Evolutionary conservation across 345 rosid genomes (phyloP).

Genomic region (Gossypium ekmanianum): DNA sequence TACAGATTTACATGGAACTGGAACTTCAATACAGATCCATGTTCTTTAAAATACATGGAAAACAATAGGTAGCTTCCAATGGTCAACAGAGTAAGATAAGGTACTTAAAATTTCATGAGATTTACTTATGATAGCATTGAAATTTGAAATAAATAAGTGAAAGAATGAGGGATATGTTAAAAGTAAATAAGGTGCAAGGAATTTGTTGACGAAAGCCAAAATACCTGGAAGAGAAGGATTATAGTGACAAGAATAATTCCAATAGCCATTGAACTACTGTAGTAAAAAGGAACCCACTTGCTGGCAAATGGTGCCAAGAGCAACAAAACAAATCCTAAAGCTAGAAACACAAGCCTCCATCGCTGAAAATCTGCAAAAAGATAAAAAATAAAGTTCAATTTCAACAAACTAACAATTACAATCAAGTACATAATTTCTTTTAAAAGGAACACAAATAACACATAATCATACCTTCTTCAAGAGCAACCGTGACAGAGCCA

Average conservation of each 20-base stretch:
- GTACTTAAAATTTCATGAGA: not conserved
- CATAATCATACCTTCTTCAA: constrained; percentile 52
- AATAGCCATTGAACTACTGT: constrained; percentile 85
- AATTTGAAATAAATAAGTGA: not conserved
- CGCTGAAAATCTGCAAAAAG: constrained; percentile 54
- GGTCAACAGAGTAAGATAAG: not conserved
- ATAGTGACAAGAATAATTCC: constrained; percentile 78
- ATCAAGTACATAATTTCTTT: not conserved
- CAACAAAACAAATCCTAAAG: constrained; percentile 49
- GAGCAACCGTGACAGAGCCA: constrained; percentile 43
- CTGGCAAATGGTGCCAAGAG: constrained; percentile 78
- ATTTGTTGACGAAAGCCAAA: constrained; percentile 2
- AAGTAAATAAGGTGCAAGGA: not conserved
- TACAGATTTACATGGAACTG: not conserved
- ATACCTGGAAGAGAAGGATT: constrained; percentile 80
- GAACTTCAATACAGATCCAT: not conserved
- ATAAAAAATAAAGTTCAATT: constrained; percentile 1
- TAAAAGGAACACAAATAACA: constrained; percentile 2
- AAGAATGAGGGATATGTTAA: not conserved
- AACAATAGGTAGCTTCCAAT: not conserved
- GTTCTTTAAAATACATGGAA: not conserved
- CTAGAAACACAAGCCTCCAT: constrained; percentile 81
- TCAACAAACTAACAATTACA: not conserved
- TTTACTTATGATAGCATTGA: not conserved
- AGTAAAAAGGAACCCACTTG: constrained; percentile 89